Evolutionary conservation across 371 early-diverging fungal genomes (phyloP), one percentile per base, ranked within the genome.

Genomic region (Parasitella parasitica): DNA sequence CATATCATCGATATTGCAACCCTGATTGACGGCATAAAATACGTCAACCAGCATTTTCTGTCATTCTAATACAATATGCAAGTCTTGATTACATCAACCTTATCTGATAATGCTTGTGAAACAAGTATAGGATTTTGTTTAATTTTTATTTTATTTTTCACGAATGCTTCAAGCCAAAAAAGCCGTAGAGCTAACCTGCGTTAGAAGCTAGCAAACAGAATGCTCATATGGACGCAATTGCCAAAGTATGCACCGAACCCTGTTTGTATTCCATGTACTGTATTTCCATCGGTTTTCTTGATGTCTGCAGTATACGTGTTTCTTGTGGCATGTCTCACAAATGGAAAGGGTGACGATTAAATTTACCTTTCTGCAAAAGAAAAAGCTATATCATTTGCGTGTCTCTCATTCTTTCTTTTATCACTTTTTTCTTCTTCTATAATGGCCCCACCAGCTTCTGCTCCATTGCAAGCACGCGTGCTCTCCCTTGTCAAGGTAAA

Each of bases 361-460:
- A 20, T 43, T 18, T 20, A 18, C 20, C 20, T 43, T 43, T 20
- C 11, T 32, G 11, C 1, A 6, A 43, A 16, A 43, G 9, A 9
- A 49, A 49, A 28, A 49, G 49, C 27, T 49, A 27, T 27, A 24
- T 43, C 18, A 43, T 43, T n/a, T 43, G 43, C 43, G n/a, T 52
- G 22, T 60, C 24, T 37, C 37, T 24, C 38, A 27, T 55, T 20
- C 50, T 57, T 66, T 59, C 39, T 38, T 38, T 46, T 59, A 46
- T 58, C 30, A 32, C 32, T 61, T 49, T 39, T 61, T 59, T 52
- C 8, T 55, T 59, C 34, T 38, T 50, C 26, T 22, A 49, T 28
- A 28, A 74, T 71, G 71, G 63, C 64, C 38, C 69, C 59, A 56
- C 57, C 72, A 52, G 50, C 67, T 38, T 59, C 69, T 28, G 54